These are phyloP conservation scores for Claviceps africana DNA, from an alignment of 2,329 filamentous ascomycete species.

Conservation along the genomic window DNA sequence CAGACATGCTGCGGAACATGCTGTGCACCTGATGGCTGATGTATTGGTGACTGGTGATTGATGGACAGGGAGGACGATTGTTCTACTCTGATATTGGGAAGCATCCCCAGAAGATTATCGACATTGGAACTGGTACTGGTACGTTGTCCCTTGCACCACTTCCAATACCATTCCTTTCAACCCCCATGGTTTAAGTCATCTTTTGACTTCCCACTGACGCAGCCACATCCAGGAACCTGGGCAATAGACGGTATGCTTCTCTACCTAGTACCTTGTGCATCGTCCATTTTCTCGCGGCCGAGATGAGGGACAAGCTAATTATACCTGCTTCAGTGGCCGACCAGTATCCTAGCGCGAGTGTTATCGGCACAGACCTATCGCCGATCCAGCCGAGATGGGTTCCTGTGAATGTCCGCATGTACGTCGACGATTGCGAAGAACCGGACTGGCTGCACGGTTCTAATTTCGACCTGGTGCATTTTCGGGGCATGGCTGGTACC, in stretches of 20 bases:
- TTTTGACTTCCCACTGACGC: not conserved
- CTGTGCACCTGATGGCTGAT: not conserved
- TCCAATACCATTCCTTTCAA: not conserved
- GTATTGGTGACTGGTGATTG: not conserved
- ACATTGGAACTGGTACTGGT: constrained; percentile 37
- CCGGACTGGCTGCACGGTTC: constrained; percentile 40
- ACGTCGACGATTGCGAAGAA: constrained; percentile 47
- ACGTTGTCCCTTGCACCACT: constrained; percentile 5
- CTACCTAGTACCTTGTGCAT: not conserved
- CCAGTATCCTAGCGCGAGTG: constrained; percentile 24
- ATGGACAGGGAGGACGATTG: constrained; percentile 21
- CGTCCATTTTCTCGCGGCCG: not conserved
- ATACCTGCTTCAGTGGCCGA: constrained; percentile 21
- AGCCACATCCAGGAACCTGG: constrained; percentile 28
- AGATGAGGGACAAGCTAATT: not conserved
- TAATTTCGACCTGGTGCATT: constrained; percentile 43
- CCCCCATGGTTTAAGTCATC: not conserved
- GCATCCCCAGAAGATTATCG: constrained; percentile 28
- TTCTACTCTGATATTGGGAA: constrained; percentile 26
- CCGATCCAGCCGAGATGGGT: constrained; percentile 34
- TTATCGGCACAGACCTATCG: constrained; percentile 28
- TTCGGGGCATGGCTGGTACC: constrained; percentile 32
- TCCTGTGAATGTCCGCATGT: constrained; percentile 46
- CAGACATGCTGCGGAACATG: not conserved
- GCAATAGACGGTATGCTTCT: constrained; percentile 31